phyloP scores from a whole-genome alignment of 768 basidiomycete genomes.

The Hirschioporus abietinus region DNA sequence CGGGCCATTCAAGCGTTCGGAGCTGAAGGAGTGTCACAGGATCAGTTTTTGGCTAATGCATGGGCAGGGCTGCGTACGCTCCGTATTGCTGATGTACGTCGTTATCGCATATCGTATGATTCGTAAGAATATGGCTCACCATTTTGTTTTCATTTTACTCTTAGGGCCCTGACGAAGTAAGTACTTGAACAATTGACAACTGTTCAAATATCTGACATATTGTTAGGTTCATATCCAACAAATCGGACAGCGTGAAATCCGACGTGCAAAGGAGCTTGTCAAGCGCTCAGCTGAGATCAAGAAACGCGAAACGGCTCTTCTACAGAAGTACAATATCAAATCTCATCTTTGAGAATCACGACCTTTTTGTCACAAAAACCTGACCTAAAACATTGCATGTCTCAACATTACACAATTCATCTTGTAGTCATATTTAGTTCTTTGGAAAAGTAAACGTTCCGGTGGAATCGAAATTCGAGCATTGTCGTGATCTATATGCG shows the following conservation, averaged over 20 bases:
- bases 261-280: slow-evolving; percentile 59
- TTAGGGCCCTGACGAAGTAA: slow-evolving; percentile 75
- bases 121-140: not conserved
- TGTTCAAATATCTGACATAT: slow-evolving; percentile 5
- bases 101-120: not conserved
- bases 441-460: not conserved
- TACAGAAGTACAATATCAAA: slow-evolving; percentile 58
- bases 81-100: slow-evolving; percentile 76
- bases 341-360: slow-evolving; percentile 41
- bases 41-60: slow-evolving; percentile 70
- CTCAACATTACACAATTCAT: not conserved
- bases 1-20: slow-evolving; percentile 95
- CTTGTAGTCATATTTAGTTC: not conserved
- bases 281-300: slow-evolving; percentile 49
- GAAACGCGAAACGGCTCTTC: slow-evolving; percentile 55
- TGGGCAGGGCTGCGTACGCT: slow-evolving; percentile 85
- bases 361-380: not conserved
- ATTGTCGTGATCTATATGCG: not conserved
- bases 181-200: slow-evolving; percentile 17
- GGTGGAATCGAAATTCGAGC: not conserved
- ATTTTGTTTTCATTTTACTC: slow-evolving; percentile 9
- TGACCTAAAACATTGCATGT: not conserved
- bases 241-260: slow-evolving; percentile 85
- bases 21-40: slow-evolving; percentile 93
- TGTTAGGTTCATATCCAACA: slow-evolving; percentile 88